Evolutionary conservation across 345 rosid species (phyloP).

Genomic region (Murraya koenigii): DNA sequence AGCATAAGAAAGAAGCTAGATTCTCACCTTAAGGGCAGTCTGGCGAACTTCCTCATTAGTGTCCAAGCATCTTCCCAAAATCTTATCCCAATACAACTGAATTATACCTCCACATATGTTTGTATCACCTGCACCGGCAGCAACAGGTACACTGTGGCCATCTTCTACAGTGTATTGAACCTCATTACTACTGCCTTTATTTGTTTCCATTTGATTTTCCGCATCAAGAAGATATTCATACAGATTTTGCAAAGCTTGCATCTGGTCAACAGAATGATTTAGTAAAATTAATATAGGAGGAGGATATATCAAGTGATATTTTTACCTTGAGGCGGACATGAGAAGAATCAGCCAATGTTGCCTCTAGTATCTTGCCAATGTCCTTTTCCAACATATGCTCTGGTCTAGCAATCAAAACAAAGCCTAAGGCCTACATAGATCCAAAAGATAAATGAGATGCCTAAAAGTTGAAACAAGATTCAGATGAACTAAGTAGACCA

Average conservation of each 20-base stretch:
- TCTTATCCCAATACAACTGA: constrained; percentile 91
- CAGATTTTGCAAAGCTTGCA: constrained; percentile 91
- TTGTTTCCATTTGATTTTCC: constrained; percentile 86
- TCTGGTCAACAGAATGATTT: constrained; percentile 49
- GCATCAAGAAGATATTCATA: constrained; percentile 95
- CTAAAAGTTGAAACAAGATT: constrained; percentile 12
- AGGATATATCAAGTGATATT: constrained; percentile 2
- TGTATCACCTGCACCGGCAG: constrained; percentile 99
- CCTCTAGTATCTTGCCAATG: constrained; percentile 77
- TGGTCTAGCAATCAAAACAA: constrained; percentile 87
- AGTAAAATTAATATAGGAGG: constrained; percentile 15
- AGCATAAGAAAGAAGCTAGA: constrained; percentile 3
- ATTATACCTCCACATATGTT: constrained; percentile 99
- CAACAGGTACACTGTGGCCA: constrained; percentile 79
- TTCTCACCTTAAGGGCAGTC: constrained; percentile 80
- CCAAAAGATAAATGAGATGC: constrained; percentile 17
- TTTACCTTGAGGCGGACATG: constrained; percentile 84
- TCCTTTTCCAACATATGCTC: constrained; percentile 97
- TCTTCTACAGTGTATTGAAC: constrained; percentile 45
- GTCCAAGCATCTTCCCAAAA: constrained; percentile 87
- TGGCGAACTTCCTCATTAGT: constrained; percentile 84
- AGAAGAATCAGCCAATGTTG: constrained; percentile 64
- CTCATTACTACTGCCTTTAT: constrained; percentile 41
- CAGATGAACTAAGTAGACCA: constrained; percentile 1
- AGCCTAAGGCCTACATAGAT: constrained; percentile 85